Evolutionary conservation across 345 rosid genomes (phyloP), one percentile per base, ranked within the genome.

Genomic region (Eutrema japonicum): DNA sequence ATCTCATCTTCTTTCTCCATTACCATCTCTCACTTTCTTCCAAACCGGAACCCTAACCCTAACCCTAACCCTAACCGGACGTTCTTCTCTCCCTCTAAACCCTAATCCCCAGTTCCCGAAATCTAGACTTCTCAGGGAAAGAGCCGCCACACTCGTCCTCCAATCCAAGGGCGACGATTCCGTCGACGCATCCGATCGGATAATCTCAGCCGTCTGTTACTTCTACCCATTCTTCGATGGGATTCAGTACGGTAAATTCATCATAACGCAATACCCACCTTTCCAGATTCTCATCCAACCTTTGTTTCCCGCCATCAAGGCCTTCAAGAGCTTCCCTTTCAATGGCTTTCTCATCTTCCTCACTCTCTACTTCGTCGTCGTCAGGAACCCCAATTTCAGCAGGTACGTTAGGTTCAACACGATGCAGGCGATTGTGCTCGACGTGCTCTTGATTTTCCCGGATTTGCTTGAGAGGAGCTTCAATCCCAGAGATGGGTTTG

Each of bases 401-500:
- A 90, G 91, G 82, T 91, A 94, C 74, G 98, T 91, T 64, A 88
- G 98, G 88, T 94, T 94, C 79, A 94, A 94, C 77, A 89, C 96
- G 36, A 94, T 91, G 98, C 98, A 94, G 77, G 98, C 93, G 12
- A 86, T 94, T 32, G 95, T 88, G 66, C 96, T 94, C 32, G 98
- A 94, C 64, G 93, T 94, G 67, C 63, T 94, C 18, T 78, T 94
- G 84, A 94, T 94, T 42, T 88, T 91, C 65, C 97, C 97, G 38
- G 97, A 91, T 83, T 83, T 91, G 68, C 66, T 94, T 68, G 98
- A 94, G 87, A 86, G 98, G 85, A 84, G 82, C 71, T 94, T 91
- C 70, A 91, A 82, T 73, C 91, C 94, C 0, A 79, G 74, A 60
- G 95, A 88, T 54, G 97, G 98, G 53, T 2, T 88, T 37, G 97